Evolutionary conservation across 192 early-diverging fungal species (phyloP), one percentile per base, ranked within the genome.

Genomic region (Diversispora epigaea): DNA sequence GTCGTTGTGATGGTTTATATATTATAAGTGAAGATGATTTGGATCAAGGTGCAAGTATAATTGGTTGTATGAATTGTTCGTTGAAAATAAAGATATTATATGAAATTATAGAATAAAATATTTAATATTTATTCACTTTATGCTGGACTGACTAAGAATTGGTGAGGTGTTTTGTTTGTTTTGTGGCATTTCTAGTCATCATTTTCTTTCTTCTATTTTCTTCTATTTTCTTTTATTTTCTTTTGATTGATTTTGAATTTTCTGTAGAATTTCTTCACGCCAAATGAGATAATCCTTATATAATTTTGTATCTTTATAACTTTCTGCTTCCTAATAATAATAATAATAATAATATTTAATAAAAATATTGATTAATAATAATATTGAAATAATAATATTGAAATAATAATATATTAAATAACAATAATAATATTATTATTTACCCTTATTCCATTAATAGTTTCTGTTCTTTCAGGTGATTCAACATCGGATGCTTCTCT

Each of bases 1-100:
- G 92, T 72, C 83, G 92, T 25, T 93, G 92, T 80, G 85, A 90
- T 12, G 86, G 89, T 40, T 73, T 65, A 40, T 91, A 92, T 71
- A 47, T 73, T 12, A 89, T 93, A 12, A 75, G 78, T 0, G 90
- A 93, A 52, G 79, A 84, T 21, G 89, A 92, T 58, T 71, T 93
- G 71, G 92, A 90, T 47, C 52, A 62, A 2, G 90, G 90, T 0
- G 78, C 83, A 1, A 88, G 92, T 11, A 86, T 87, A 7, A 88
- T 88, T 0, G 82, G 80, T 6, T 93, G 92, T 77, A 82, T 83
- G 0, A 86, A 84, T 19, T 93, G 92, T 75, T 92, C 91, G 25
- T 77, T 93, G 6, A 86, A 84, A 43, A 87, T 93, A 43, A 73
- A 80, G 14, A 87, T 93, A 19, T 73, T 92, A n/a, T 93, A 90